Base-by-base conservation (phyloP, 192 early-diverging fungal species). In the Blastocladiella britannica region DNA sequence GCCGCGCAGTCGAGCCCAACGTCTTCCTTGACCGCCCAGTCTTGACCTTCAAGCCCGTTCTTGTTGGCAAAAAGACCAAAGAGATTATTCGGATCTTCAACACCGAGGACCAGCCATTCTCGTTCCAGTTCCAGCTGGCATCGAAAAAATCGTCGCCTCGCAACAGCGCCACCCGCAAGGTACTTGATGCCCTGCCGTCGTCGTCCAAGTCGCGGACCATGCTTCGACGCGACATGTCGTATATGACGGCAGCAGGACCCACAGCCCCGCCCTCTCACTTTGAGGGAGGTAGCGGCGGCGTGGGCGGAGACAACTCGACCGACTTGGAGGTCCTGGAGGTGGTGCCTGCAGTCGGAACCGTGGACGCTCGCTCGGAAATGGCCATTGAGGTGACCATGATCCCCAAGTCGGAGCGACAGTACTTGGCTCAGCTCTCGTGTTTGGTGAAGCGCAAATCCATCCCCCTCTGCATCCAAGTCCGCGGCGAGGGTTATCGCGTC, bases 401-500 rank as follows among this genome's bases (percentile, higher is more conserved):
- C 28, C 57, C 15, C 77, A 78, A 18, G 68, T 72, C 3, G 56
- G 70, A 26, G 78, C 80, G 54, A 80, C 80, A 51, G 29, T 67
- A 47, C 76, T 73, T 63, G 80, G 77, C 65, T 77, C 76, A 57
- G 77, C 74, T 53, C 59, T 80, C 28, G 37, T 80, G 78, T 61
- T 71, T 70, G 54, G 62, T 80, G 20, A 67, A 64, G 25, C 74
- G 77, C 58, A 80, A 80, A 52, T 70, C 72, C 1, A 75, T 69
- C 28, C 78, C 78, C 15, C 55, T 80, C 1, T 70, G 68, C 6
- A 64, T 80, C 54, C 80, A 79, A 55, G 66, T 80, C 7, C 80
- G 77, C 29, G 78, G 77, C 4, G 78, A 80, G 62, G 78, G 78
- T 3, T 80, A 80, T 52, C 62, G 70, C 53, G 73, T 80, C 27